These are phyloP conservation scores for Halenospora varia DNA, from an alignment of 495 filamentous ascomycete species.

Conservation along the genomic window DNA sequence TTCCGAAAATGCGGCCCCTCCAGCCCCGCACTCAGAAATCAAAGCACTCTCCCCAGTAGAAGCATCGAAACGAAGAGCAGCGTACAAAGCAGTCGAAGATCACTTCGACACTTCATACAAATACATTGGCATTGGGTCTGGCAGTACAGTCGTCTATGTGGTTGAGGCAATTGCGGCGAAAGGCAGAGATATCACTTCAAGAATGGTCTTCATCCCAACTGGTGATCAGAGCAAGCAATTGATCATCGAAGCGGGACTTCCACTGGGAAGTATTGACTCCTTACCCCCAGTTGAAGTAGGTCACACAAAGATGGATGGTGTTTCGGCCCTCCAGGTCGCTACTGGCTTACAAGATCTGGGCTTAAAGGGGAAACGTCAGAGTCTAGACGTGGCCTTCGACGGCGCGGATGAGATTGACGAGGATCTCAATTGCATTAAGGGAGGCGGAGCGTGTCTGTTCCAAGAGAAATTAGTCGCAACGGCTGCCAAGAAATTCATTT, in stretches of 20 bases:
- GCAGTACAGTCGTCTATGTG: slow-evolving; percentile 91
- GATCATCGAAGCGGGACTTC: slow-evolving; percentile 72
- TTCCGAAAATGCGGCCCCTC: slow-evolving; percentile 9
- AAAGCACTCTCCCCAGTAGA: slow-evolving; percentile 52
- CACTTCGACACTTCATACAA: slow-evolving; percentile 70
- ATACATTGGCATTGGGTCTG: slow-evolving; percentile 89
- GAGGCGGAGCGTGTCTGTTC: slow-evolving; percentile 92
- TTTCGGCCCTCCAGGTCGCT: slow-evolving; percentile 21
- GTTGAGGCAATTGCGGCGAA: slow-evolving; percentile 86
- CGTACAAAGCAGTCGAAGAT: slow-evolving; percentile 75
- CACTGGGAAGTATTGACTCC: slow-evolving; percentile 69
- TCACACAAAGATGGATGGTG: slow-evolving; percentile 16
- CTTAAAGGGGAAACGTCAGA: slow-evolving; percentile 27
- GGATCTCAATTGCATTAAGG: slow-evolving; percentile 94
- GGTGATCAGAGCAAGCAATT: slow-evolving; percentile 85
- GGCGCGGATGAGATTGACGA: slow-evolving; percentile 97
- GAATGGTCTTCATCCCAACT: slow-evolving; percentile 82
- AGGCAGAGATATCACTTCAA: slow-evolving; percentile 50
- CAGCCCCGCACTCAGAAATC: not conserved
- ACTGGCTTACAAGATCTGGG: slow-evolving; percentile 26
- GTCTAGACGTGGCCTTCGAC: slow-evolving; percentile 84
- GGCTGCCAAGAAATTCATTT: slow-evolving; percentile 82
- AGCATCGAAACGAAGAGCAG: slow-evolving; percentile 78
- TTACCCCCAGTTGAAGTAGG: slow-evolving; percentile 48
- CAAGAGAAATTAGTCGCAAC: slow-evolving; percentile 96